Percentiles rank a stretch among this genome's conserved stretches.
phyloP scores from a whole-genome alignment of 257 asterid genomes.

The Ilex asprella region DNA sequence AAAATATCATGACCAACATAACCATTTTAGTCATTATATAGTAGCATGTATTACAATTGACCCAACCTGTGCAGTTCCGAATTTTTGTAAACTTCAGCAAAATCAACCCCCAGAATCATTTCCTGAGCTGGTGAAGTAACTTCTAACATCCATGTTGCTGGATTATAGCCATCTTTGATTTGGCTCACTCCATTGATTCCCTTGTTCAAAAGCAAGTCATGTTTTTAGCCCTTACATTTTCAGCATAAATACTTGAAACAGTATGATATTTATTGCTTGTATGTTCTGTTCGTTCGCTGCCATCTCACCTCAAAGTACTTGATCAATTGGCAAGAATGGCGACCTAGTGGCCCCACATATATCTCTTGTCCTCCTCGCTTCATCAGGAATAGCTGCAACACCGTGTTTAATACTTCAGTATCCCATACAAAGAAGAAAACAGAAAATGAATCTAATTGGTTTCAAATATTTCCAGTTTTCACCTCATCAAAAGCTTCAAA shows the following conservation, averaged over 20 bases:
- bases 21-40: no score
- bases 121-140: slow-evolving; percentile 5
- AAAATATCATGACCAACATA: background rate
- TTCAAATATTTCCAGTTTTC: background rate
- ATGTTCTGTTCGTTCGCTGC: background rate
- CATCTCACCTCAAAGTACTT: background rate
- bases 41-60: no score
- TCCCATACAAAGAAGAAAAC: background rate
- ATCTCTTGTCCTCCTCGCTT: slow-evolving; percentile 9
- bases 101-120: slow-evolving; percentile 1
- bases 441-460: background rate
- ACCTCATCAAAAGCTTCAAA: slow-evolving; percentile 88
- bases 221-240: background rate
- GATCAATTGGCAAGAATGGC: slow-evolving; percentile 3
- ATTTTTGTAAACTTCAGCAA: background rate
- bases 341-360: slow-evolving; percentile 8
- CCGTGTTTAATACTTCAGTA: background rate
- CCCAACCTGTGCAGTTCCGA: background rate
- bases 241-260: background rate
- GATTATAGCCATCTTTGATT: slow-evolving; percentile 2
- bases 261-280: background rate
- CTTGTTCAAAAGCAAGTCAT: background rate
- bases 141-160: slow-evolving; percentile 6
- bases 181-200: slow-evolving; percentile 3
- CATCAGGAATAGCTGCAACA: slow-evolving; percentile 1